These are phyloP conservation scores for Myriosclerotinia scirpicola DNA, from an alignment of 2,329 filamentous ascomycete species.

Conservation along the genomic window DNA sequence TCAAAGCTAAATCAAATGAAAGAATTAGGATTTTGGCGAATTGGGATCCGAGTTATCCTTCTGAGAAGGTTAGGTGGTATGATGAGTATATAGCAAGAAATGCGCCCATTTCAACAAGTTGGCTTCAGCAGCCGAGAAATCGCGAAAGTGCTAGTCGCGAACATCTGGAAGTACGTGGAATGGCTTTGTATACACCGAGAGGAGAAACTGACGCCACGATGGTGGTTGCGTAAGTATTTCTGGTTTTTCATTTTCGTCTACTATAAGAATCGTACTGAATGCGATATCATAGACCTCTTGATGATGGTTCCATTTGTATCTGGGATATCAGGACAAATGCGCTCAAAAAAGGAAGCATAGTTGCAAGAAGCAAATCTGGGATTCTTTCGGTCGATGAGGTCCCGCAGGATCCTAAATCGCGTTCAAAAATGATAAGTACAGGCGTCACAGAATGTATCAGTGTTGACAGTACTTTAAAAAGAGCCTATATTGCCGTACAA, in stretches of 20 bases:
- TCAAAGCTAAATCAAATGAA: constrained; percentile 41
- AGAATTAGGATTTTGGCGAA: constrained; percentile 64
- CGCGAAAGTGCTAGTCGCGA: constrained; percentile 47
- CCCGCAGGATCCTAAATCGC: constrained; percentile 46
- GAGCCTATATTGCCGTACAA: constrained; percentile 78
- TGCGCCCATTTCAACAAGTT: constrained; percentile 70
- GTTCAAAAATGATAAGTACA: constrained; percentile 67
- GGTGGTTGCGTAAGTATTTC: constrained; percentile 55
- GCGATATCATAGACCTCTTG: constrained; percentile 54
- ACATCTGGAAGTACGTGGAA: constrained; percentile 67
- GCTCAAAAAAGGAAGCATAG: constrained; percentile 58
- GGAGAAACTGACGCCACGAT: constrained; percentile 54
- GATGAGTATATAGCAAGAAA: constrained; percentile 83
- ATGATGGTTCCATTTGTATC: constrained; percentile 83
- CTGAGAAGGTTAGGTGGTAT: constrained; percentile 79
- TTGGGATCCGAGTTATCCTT: constrained; percentile 77
- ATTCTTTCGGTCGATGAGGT: constrained; percentile 62
- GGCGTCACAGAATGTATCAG: constrained; percentile 79
- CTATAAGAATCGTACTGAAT: not conserved
- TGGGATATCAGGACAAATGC: constrained; percentile 71
- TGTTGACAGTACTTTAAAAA: constrained; percentile 65
- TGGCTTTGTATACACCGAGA: constrained; percentile 64
- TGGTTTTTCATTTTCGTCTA: not conserved
- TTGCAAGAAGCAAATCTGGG: constrained; percentile 64
- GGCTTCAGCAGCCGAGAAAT: constrained; percentile 66